These are phyloP conservation scores for Elongisporangium prolatum DNA, from an alignment of 352 stramenopile species.

Conservation along the genomic window DNA sequence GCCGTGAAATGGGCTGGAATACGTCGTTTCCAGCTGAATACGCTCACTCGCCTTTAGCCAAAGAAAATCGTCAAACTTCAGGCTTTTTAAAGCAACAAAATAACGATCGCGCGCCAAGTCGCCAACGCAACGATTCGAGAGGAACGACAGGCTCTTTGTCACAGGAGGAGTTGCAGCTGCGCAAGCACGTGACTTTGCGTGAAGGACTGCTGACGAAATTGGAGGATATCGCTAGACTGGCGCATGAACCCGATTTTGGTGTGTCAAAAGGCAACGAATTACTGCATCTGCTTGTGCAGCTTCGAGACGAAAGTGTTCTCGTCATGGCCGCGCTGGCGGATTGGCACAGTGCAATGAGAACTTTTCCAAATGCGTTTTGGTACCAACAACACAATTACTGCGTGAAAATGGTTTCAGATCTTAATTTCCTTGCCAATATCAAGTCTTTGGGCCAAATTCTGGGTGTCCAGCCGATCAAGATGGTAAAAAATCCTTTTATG, in stretches of 20 bases:
- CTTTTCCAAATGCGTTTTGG: conserved; percentile 2
- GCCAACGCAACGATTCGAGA: neutral
- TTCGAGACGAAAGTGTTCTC: conserved; percentile 49
- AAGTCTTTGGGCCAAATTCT: conserved; percentile 42
- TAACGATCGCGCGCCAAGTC: neutral
- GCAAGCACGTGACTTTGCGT: conserved; percentile 54
- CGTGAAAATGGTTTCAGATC: conserved; percentile 66
- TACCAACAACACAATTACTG: conserved; percentile 50
- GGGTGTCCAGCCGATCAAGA: conserved; percentile 41
- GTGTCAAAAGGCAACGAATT: conserved; percentile 45
- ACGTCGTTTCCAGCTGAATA: conserved; percentile 72
- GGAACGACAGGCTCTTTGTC: neutral
- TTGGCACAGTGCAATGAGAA: conserved; percentile 28
- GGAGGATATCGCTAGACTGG: conserved; percentile 25
- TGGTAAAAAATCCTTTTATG: conserved; percentile 86
- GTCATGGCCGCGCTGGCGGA: conserved; percentile 45
- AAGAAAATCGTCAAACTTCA: conserved; percentile 8
- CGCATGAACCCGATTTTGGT: conserved; percentile 23
- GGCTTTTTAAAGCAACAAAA: neutral
- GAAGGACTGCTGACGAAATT: conserved; percentile 57
- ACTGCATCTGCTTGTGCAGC: conserved; percentile 57
- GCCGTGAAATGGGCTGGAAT: conserved; percentile 65
- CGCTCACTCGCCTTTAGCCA: conserved; percentile 11
- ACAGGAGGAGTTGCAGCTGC: conserved; percentile 29
- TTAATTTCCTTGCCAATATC: conserved; percentile 68